Evolutionary conservation across 139 green algal species (phyloP).

Genomic region (Micromonas pusilla): DNA sequence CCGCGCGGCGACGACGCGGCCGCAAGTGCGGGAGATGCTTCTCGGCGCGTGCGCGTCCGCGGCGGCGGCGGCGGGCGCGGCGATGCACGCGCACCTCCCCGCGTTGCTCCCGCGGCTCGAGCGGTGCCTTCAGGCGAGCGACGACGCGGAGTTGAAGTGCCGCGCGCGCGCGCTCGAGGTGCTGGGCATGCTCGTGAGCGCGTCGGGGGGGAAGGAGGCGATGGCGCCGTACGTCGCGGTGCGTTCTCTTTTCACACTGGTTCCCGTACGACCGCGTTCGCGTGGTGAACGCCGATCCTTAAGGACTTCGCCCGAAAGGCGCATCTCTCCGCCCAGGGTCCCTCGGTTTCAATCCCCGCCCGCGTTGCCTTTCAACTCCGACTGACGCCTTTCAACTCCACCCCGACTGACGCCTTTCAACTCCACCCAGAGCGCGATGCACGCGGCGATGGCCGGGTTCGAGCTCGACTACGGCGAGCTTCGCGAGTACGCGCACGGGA

Average conservation of each 20-base stretch:
- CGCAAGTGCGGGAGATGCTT: neutral
- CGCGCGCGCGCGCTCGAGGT: slow-evolving; percentile 55
- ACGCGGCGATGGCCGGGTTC: slow-evolving; percentile 37
- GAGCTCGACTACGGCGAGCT: slow-evolving; percentile 44
- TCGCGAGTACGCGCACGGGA: slow-evolving; percentile 56
- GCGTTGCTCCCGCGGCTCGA: slow-evolving; percentile 43
- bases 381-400: too few species aligned
- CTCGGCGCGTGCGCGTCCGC: neutral
- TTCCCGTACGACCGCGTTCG: too few species aligned
- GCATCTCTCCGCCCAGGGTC: too few species aligned
- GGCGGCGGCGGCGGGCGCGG: neutral
- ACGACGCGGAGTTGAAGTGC: slow-evolving; percentile 37
- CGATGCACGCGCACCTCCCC: slow-evolving; percentile 43
- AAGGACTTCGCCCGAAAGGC: too few species aligned
- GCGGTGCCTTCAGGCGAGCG: slow-evolving; percentile 50
- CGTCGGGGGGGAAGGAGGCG: slow-evolving; percentile 9
- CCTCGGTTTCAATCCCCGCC: too few species aligned
- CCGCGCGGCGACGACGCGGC: neutral
- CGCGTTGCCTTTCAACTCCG: too few species aligned
- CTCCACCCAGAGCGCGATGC: slow-evolving; percentile 29
- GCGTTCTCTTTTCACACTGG: too few species aligned
- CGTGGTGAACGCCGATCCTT: too few species aligned
- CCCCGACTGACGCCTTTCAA: too few species aligned
- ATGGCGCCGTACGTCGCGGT: slow-evolving; percentile 9
- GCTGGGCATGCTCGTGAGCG: slow-evolving; percentile 49